Evolutionary conservation across 2,329 filamentous ascomycete species (phyloP).

Genomic region (Aspergillus tubingensis): DNA sequence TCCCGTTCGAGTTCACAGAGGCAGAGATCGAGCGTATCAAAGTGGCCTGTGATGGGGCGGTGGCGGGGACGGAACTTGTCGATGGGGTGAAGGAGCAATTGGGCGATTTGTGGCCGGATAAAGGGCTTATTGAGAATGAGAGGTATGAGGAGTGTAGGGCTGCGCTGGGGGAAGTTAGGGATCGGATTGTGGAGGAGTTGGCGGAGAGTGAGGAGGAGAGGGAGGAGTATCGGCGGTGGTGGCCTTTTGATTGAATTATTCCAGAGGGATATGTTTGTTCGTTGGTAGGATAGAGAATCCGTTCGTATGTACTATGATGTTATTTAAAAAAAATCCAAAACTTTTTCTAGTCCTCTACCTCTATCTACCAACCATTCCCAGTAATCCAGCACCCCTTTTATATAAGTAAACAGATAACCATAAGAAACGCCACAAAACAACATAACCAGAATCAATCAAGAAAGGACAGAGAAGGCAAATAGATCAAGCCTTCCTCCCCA

Average conservation of each 20-base stretch:
- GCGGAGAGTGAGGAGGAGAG: constrained; percentile 30
- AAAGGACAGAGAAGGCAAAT: no score
- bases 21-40: constrained; percentile 28
- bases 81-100: constrained; percentile 27
- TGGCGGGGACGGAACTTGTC: constrained; percentile 30
- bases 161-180: constrained; percentile 27
- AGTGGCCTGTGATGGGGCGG: constrained; percentile 27
- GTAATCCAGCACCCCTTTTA: background rate
- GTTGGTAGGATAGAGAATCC: no score
- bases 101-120: constrained; percentile 32
- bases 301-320: background rate
- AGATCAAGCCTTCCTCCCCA: constrained; percentile 37
- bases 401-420: background rate
- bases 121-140: constrained; percentile 31
- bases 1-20: constrained; percentile 30
- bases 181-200: constrained; percentile 29
- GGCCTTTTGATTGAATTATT: constrained; percentile 34
- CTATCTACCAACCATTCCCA: background rate
- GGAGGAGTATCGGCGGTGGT: constrained; percentile 28
- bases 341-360: no score
- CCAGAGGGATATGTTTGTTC: background rate
- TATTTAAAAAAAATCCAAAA: no score
- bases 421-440: background rate
- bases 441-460: background rate
- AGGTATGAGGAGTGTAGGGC: constrained; percentile 32